Evolutionary conservation across 768 basidiomycete species (phyloP), one percentile per base, ranked within the genome.

Genomic region (Galerina marginata): DNA sequence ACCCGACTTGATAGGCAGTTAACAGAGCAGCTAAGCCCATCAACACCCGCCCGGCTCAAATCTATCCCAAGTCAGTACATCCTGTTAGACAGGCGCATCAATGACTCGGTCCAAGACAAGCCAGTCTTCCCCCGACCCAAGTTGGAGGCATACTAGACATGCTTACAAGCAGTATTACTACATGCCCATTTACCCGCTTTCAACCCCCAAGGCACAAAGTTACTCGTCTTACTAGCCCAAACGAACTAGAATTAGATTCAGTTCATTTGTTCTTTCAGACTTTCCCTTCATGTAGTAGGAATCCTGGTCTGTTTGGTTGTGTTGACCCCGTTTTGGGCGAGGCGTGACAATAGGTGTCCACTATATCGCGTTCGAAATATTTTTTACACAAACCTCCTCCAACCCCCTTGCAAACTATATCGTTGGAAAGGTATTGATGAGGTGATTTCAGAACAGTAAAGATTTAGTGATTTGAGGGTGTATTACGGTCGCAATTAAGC

Each of bases 31-130:
- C 29, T 10, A 50, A 45, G 47, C 46, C 50, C 57, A 29, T 40
- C 49, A 50, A 50, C 39, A 70, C 63, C 47, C 50, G 68, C 69
- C 69, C 54, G 68, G 66, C 69, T 60, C 16, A 58, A 61, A 61
- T 66, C 67, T 59, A 68, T 72, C 63, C 75, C 73, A 72, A 74
- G 71, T 67, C 63, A 74, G 72, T 74, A 54, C 66, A 67, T 25
- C 60, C 72, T 70, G 72, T 59, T 62, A 67, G 71, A 70, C 72
- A 74, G 72, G 67, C 56, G 48, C 64, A 73, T 75, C 74, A 59
- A 72, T 73, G 61, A 68, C 70, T 74, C 67, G 71, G 72, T 73
- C 71, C 67, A 73, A 63, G 67, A 67, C 56, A 61, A 72, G 71
- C 72, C 70, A 72, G 75, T 65, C 72, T 54, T 72, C 69, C 72